Percentiles rank a stretch among this genome's conserved stretches.
Conservation (phyloP, 768 basidiomycete species). For the Myochromella boudieri region DNA sequence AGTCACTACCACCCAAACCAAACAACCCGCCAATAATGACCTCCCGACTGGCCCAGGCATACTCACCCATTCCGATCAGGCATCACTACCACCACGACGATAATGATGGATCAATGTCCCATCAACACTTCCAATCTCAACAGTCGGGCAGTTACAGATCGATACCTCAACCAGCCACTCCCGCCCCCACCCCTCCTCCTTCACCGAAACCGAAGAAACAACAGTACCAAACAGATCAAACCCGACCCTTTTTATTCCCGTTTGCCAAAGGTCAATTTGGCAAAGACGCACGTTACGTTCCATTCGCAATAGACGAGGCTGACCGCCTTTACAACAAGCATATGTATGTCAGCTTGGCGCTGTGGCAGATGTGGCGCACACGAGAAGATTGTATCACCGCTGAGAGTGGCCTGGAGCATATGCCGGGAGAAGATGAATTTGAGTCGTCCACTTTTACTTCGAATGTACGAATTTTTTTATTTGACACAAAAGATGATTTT, state of each 20-base stretch:
- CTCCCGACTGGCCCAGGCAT: slow-evolving; percentile 82
- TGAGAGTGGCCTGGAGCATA: slow-evolving; percentile 86
- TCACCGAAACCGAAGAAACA: slow-evolving; percentile 94
- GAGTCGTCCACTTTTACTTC: slow-evolving; percentile 49
- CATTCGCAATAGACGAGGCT: slow-evolving; percentile 95
- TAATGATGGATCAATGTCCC: slow-evolving; percentile 41
- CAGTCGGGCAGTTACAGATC: slow-evolving; percentile 36
- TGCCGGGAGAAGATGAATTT: slow-evolving; percentile 66
- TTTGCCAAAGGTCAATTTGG: slow-evolving; percentile 71
- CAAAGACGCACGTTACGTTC: slow-evolving; percentile 71
- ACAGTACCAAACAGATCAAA: slow-evolving; percentile 97
- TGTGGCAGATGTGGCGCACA: slow-evolving; percentile 94
- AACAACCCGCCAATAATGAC: slow-evolving; percentile 40
- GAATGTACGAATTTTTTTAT: slow-evolving; percentile 32
- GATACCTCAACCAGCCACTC: slow-evolving; percentile 75
- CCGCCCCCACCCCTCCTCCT: slow-evolving; percentile 85
- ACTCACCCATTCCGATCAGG: slow-evolving; percentile 89
- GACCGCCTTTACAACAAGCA: slow-evolving; percentile 87
- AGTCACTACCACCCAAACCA: slow-evolving; percentile 33
- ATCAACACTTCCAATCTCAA: slow-evolving; percentile 34
- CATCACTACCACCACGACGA: slow-evolving; percentile 93
- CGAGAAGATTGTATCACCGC: slow-evolving; percentile 93
- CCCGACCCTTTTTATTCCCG: slow-evolving; percentile 91
- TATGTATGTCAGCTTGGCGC: slow-evolving; percentile 84
- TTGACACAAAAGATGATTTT: background rate